A percentile compares a stretch with the other conserved stretches of the same genome.
Evolutionary conservation across 2,329 filamentous ascomycete genomes (phyloP).

Genomic region (Colletotrichum sp.): DNA sequence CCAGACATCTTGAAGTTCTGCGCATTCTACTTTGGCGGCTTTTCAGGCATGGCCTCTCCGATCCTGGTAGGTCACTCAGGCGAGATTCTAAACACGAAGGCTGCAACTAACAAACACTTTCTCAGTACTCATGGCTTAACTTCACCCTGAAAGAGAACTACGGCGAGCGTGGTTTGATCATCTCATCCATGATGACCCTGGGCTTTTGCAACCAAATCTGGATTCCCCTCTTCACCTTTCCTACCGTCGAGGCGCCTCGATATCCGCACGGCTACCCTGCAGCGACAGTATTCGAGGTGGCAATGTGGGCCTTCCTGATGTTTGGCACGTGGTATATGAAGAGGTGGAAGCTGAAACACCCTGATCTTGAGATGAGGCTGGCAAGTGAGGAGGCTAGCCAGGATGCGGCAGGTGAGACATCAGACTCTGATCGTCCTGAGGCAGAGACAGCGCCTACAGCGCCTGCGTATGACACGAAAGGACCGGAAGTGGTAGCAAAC

Average conservation of each 20-base stretch:
- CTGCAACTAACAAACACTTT: neutral
- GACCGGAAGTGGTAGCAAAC: neutral
- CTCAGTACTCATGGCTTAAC: conserved; percentile 35
- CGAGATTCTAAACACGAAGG: neutral
- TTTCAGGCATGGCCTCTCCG: conserved; percentile 33
- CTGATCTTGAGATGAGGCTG: conserved; percentile 25
- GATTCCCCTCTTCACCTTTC: conserved; percentile 32
- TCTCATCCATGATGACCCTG: conserved; percentile 38
- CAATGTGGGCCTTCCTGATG: conserved; percentile 31
- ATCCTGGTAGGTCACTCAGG: conserved; percentile 18
- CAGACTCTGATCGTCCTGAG: conserved; percentile 4
- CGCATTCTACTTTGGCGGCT: conserved; percentile 34
- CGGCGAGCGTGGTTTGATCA: conserved; percentile 34
- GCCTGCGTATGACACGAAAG: neutral
- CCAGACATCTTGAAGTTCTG: conserved; percentile 31
- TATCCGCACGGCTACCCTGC: conserved; percentile 31
- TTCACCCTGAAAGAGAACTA: conserved; percentile 34
- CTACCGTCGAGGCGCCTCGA: conserved; percentile 28
- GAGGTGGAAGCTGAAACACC: conserved; percentile 27
- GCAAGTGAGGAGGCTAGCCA: neutral
- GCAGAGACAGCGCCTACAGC: neutral
- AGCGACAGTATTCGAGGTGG: conserved; percentile 27
- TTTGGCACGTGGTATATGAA: conserved; percentile 29
- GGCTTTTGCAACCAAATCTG: conserved; percentile 34
- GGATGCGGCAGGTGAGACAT: neutral